phyloP scores from a whole-genome alignment of 306 rosid genomes.

The Cyamopsis tetragonoloba region DNA sequence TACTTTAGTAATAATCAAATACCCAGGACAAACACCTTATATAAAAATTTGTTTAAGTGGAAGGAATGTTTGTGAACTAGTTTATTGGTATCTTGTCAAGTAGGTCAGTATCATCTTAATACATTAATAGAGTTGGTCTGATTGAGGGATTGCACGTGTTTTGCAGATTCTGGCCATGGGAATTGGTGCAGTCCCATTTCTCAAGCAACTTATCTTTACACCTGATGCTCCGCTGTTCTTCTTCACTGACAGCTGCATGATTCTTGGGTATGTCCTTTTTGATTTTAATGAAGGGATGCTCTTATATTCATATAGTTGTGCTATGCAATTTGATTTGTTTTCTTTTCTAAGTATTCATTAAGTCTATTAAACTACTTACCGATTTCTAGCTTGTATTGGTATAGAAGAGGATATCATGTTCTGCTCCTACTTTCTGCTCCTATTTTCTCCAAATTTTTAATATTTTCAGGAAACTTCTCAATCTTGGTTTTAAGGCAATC shows the following conservation, averaged over 20 bases:
- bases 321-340: not conserved
- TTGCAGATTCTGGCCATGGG: constrained; percentile 88
- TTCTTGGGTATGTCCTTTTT: constrained; percentile 77
- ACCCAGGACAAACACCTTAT: not conserved
- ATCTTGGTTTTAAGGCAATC: not conserved
- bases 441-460: not conserved
- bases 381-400: not conserved
- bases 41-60: not conserved
- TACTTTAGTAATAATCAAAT: not conserved
- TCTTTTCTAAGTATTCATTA: not conserved
- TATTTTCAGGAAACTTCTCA: not conserved
- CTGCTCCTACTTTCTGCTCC: not conserved
- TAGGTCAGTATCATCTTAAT: not conserved
- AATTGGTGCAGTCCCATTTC: constrained; percentile 72
- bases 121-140: not conserved
- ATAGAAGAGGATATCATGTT: not conserved
- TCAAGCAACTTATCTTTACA: constrained; percentile 66
- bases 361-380: not conserved
- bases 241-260: constrained; percentile 96
- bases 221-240: constrained; percentile 86
- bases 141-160: not conserved
- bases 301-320: not conserved
- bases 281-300: constrained; percentile 7
- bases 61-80: constrained; percentile 9
- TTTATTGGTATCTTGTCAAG: constrained; percentile 22